Evolutionary conservation across 768 basidiomycete species (phyloP), one percentile per base, ranked within the genome.

Genomic region (Terana coerulea): DNA sequence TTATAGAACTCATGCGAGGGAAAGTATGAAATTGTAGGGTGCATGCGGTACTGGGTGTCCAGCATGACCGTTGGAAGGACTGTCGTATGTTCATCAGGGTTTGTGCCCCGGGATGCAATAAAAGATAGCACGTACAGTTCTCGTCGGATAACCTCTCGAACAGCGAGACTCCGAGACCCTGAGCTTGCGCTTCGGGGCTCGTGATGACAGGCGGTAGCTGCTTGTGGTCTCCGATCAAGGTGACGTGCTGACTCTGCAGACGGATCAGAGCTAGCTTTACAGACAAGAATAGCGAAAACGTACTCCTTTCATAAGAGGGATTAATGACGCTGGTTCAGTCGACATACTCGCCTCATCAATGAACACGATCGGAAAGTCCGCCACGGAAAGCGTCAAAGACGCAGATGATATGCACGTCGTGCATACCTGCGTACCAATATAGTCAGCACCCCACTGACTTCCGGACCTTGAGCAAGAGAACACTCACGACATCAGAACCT

Each of bases 341-440:
- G 90, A 92, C 92, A 97, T 95, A 7, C 90, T 91, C 1, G 95
- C 95, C 67, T 98, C 94, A 62, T 98, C 95, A 12, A 97, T 69
- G 61, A 95, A 94, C 1, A 97, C 93, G 28, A 95, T 80, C 2
- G 94, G 94, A 62, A 97, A 95, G 64, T 97, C 95, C 15, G 83
- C 75, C 6, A 85, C 78, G 53, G 81, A 80, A 48, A 94, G 68
- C 0, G 80, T 74, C 17, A 69, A 65, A 19, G 80, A 82, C 9
- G 84, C 88, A 12, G 91, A 80, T 0, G 88, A 85, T 44, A 95
- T 80, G 64, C 90, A 93, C 3, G 92, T 95, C 11, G 92, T 90
- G 65, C 92, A 94, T 50, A 94, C 82, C 84, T 88, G 29, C 42
- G n/a, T 39, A 47, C 8, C 25, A 43, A 53, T 47, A 45, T 50